Conservation (phyloP, 1,284 basidiomycete genomes). For the Mycosarcoma maydis region DNA sequence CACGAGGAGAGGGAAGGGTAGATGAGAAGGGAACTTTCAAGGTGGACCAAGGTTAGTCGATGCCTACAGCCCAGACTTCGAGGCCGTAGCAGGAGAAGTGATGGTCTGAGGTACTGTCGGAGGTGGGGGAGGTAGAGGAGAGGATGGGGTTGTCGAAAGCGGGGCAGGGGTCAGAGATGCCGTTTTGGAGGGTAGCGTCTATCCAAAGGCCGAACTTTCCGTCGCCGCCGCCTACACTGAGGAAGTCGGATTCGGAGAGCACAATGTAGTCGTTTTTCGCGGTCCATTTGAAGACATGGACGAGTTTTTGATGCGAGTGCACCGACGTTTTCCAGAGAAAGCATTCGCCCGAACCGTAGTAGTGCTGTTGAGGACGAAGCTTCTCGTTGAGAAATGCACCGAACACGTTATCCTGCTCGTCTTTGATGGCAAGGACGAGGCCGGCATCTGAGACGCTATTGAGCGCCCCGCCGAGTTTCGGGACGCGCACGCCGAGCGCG, state of each 20-base stretch:
- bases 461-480: conserved; percentile 40
- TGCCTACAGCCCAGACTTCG: conserved; percentile 80
- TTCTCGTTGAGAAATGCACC: conserved; percentile 65
- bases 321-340: conserved; percentile 68
- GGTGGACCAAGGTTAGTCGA: conserved; percentile 65
- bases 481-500: conserved; percentile 2
- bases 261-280: conserved; percentile 90
- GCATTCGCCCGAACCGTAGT: conserved; percentile 64
- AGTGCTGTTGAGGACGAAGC: conserved; percentile 53
- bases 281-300: conserved; percentile 91
- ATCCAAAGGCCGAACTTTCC: conserved; percentile 78
- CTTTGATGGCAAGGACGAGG: conserved; percentile 57
- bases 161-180: conserved; percentile 82
- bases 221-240: conserved; percentile 61
- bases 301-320: too few species aligned
- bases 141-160: conserved; percentile 89
- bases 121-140: too few species aligned
- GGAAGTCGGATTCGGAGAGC: conserved; percentile 74
- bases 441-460: conserved; percentile 55
- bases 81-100: conserved; percentile 85
- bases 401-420: conserved; percentile 60
- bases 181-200: conserved; percentile 82
- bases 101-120: too few species aligned
- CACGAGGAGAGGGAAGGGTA: too few species aligned
- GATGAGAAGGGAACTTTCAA: background rate